Percentiles rank a stretch among this genome's conserved stretches.
phyloP scores from a whole-genome alignment of 257 asterid species.

The Solanum bukasovii region DNA sequence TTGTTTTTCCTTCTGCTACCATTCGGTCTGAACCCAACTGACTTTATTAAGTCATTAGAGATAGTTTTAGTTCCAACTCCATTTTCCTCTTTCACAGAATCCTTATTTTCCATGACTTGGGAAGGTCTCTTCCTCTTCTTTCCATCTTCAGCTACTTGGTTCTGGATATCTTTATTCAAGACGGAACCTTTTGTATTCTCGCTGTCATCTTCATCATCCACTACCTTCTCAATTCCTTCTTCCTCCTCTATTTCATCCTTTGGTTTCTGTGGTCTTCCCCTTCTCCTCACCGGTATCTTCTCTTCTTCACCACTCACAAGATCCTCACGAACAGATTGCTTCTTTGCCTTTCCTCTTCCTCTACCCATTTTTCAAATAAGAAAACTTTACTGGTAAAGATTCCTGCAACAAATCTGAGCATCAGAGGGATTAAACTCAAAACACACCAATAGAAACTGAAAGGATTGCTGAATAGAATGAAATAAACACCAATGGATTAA shows the following conservation, averaged over 20 bases:
- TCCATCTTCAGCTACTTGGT: conserved; percentile 33
- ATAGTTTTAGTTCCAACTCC: conserved; percentile 26
- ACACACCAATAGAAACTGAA: background rate
- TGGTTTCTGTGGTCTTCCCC: conserved; percentile 75
- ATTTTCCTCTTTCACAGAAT: conserved; percentile 41
- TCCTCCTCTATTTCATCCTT: conserved; percentile 40
- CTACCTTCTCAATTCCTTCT: conserved; percentile 42
- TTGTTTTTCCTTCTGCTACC: conserved; percentile 83
- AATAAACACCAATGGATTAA: background rate
- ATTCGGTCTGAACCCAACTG: conserved; percentile 52
- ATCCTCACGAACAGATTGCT: conserved; percentile 40
- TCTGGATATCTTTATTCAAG: conserved; percentile 27
- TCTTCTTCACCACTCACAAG: conserved; percentile 66
- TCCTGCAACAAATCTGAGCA: conserved; percentile 24
- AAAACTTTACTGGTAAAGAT: background rate
- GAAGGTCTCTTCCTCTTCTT: conserved; percentile 59
- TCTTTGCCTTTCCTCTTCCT: conserved; percentile 77
- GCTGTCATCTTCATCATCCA: conserved; percentile 32
- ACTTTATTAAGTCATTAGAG: conserved; percentile 27
- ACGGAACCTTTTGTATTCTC: conserved; percentile 26
- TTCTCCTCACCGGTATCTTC: conserved; percentile 46
- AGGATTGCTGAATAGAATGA: background rate
- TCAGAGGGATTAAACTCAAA: background rate
- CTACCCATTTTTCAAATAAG: conserved; percentile 50
- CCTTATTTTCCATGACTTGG: conserved; percentile 34